Conservation (phyloP, 73 alveolate genomes). For the Symbiodinium pilosum region DNA sequence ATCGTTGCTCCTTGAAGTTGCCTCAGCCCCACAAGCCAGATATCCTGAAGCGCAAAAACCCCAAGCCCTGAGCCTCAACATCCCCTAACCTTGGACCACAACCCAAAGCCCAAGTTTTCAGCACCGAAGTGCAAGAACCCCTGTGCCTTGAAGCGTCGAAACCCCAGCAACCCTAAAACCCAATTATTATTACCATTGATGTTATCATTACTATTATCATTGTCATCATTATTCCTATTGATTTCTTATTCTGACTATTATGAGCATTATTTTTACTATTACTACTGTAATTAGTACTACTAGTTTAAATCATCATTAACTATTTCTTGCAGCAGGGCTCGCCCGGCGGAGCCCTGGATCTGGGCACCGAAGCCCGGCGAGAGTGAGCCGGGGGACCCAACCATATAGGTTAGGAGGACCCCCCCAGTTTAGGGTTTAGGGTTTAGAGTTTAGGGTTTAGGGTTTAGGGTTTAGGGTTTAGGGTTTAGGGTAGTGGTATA, state of each 20-base stretch:
- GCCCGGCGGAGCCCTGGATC: slow-evolving; percentile 46
- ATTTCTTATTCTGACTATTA: too few relatives aligned
- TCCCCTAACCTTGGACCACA: neutral
- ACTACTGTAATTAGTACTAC: too few relatives aligned
- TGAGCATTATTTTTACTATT: too few relatives aligned
- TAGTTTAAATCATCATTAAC: too few relatives aligned
- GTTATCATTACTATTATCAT: too few relatives aligned
- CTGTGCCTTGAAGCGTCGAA: neutral
- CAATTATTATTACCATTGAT: too few relatives aligned
- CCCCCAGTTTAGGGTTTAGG: neutral
- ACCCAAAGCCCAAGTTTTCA: neutral
- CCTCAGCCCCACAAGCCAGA: too few relatives aligned
- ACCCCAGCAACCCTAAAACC: neutral
- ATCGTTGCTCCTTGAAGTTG: too few relatives aligned
- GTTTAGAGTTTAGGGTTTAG: neutral
- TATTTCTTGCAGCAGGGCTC: neutral
- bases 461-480: neutral
- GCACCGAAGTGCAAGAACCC: neutral
- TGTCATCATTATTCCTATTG: too few relatives aligned
- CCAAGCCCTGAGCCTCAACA: neutral
- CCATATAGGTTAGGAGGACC: neutral
- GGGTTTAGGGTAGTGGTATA: neutral
- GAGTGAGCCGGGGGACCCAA: neutral
- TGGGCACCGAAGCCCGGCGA: slow-evolving; percentile 69
- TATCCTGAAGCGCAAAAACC: neutral